Conservation (phyloP, 2,329 filamentous ascomycete genomes). For the Stenocarpella maydis region DNA sequence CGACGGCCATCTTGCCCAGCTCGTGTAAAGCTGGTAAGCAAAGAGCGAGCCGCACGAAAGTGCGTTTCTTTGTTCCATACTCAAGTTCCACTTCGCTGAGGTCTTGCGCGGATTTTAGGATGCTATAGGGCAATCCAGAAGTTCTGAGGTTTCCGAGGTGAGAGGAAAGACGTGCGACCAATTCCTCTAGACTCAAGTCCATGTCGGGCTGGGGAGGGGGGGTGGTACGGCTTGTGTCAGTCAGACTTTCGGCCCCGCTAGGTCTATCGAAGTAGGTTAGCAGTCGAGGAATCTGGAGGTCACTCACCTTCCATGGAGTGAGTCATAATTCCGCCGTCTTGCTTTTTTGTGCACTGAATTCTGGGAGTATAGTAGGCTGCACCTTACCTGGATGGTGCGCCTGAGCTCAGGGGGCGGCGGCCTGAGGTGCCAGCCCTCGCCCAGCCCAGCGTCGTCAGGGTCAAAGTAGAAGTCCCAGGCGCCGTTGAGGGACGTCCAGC, state of each 20-base stretch:
- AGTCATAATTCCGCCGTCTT: too few relatives aligned
- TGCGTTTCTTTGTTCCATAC: too few relatives aligned
- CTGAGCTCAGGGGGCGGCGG: slow-evolving; percentile 59
- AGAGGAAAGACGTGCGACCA: neutral
- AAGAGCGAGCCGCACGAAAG: neutral
- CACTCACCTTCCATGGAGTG: too few relatives aligned
- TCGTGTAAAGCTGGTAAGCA: neutral
- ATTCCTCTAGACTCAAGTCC: neutral
- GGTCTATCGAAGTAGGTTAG: too few relatives aligned
- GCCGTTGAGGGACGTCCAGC: slow-evolving; percentile 69
- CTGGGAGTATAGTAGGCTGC: too few relatives aligned
- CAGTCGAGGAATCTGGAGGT: too few relatives aligned
- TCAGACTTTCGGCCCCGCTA: too few relatives aligned
- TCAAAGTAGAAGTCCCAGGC: slow-evolving; percentile 72
- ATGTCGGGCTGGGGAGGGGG: neutral
- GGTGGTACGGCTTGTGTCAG: neutral
- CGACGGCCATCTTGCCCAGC: neutral
- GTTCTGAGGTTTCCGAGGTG: neutral
- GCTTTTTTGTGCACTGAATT: too few relatives aligned
- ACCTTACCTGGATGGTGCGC: slow-evolving; percentile 61
- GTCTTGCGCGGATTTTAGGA: neutral
- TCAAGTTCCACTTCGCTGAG: neutral
- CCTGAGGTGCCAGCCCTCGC: slow-evolving; percentile 59
- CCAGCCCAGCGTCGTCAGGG: slow-evolving; percentile 66
- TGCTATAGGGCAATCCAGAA: neutral